Conservation (phyloP, 805 yeast species). For the Grigorovia humatica region DNA sequence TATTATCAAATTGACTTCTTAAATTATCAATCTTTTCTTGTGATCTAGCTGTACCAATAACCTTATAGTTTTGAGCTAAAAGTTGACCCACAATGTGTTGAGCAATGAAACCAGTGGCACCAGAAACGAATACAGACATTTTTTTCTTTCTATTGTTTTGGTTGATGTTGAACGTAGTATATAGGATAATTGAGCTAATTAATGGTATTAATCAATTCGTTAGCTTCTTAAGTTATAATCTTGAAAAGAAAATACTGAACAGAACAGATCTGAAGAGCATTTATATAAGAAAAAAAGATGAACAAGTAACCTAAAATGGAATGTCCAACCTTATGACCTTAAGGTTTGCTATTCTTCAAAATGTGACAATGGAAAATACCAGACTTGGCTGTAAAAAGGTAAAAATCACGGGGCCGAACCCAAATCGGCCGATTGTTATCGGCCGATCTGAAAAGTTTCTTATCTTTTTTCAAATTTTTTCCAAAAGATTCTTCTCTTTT, state of each 20-base stretch:
- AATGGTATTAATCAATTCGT: neutral
- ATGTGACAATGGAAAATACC: neutral
- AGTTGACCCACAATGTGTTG: constrained; percentile 37
- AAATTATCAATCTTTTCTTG: constrained; percentile 34
- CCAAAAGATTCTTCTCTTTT: neutral
- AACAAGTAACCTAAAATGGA: neutral
- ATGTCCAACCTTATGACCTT: neutral
- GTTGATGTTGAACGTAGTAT: neutral
- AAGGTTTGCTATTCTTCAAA: neutral
- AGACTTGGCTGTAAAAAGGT: neutral
- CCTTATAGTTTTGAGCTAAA: constrained; percentile 31
- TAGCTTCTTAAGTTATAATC: no score
- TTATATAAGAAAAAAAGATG: neutral
- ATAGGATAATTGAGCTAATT: neutral
- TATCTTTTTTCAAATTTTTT: no score
- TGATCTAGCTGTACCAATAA: constrained; percentile 44
- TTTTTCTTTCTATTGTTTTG: neutral
- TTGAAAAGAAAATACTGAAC: no score
- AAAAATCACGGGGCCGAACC: neutral
- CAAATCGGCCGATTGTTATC: neutral
- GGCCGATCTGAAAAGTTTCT: neutral
- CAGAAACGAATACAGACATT: constrained; percentile 37
- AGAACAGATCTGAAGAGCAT: neutral
- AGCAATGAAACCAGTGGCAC: constrained; percentile 48
- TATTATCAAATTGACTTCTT: constrained; percentile 21